Percentiles rank a stretch among this genome's conserved stretches.
These are phyloP conservation scores for Sonneratia caseolaris DNA, from an alignment of 345 rosid species.

Conservation along the genomic window DNA sequence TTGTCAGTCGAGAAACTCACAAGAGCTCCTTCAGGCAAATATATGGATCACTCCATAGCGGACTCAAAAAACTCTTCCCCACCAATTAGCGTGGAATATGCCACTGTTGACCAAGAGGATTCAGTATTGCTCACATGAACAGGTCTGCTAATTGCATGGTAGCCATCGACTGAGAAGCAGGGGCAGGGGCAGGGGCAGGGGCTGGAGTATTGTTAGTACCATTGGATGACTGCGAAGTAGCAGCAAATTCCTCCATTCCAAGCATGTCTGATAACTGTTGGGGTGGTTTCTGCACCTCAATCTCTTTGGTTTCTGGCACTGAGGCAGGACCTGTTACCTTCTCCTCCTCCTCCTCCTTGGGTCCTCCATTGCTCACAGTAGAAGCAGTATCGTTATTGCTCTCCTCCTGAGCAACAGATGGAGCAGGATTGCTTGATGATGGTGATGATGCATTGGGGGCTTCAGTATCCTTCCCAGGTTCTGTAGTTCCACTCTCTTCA, in stretches of 20 bases:
- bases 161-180: neutral
- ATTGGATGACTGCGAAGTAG: neutral
- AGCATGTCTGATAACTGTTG: neutral
- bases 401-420: conserved; percentile 19
- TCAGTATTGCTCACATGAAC: conserved; percentile 1
- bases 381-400: conserved; percentile 9
- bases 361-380: conserved; percentile 11
- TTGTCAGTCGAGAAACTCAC: neutral
- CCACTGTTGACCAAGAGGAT: neutral
- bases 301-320: conserved; percentile 22
- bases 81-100: neutral
- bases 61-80: neutral
- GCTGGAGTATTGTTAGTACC: neutral
- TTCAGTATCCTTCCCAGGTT: conserved; percentile 20
- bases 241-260: conserved; percentile 4
- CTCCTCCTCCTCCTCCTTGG: conserved; percentile 13
- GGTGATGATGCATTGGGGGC: conserved; percentile 11
- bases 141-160: conserved; percentile 3
- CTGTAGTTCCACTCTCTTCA: conserved; percentile 30
- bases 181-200: neutral
- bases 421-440: conserved; percentile 24
- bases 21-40: neutral
- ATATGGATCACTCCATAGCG: neutral
- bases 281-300: conserved; percentile 1
- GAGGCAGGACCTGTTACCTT: conserved; percentile 9